Conservation (phyloP, 2,329 filamentous ascomycete species). For the Diaporthe sp. region DNA sequence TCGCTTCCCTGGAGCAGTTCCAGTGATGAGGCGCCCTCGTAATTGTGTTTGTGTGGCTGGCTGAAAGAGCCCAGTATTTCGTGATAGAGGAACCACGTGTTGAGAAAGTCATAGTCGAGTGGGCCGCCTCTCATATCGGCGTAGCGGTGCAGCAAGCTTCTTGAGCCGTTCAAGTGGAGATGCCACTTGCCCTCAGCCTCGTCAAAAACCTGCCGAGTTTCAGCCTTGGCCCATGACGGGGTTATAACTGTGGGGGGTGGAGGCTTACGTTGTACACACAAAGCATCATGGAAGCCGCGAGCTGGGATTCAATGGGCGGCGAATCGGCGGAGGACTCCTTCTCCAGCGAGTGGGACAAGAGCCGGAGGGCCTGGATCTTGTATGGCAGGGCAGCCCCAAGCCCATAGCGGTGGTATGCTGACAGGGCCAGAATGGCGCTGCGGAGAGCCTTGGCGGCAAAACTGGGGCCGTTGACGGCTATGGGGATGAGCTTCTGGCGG, state of each 20-base stretch:
- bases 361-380: slow-evolving; percentile 57
- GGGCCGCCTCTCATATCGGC: slow-evolving; percentile 46
- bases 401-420: slow-evolving; percentile 58
- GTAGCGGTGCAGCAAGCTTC: slow-evolving; percentile 50
- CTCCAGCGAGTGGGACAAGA: slow-evolving; percentile 55
- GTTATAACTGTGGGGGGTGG: not conserved
- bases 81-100: slow-evolving; percentile 64
- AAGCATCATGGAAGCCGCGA: slow-evolving; percentile 65
- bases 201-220: slow-evolving; percentile 59
- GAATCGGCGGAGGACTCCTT: slow-evolving; percentile 45
- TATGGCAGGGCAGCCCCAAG: slow-evolving; percentile 57
- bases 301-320: slow-evolving; percentile 55
- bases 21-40: slow-evolving; percentile 47
- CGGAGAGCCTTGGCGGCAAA: slow-evolving; percentile 55
- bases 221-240: slow-evolving; percentile 36
- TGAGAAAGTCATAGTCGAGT: slow-evolving; percentile 55
- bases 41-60: slow-evolving; percentile 48
- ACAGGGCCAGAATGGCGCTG: slow-evolving; percentile 60
- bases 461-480: slow-evolving; percentile 56
- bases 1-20: slow-evolving; percentile 48
- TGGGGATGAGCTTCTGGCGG: slow-evolving; percentile 59
- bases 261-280: slow-evolving; percentile 62
- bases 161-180: slow-evolving; percentile 60
- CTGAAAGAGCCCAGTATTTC: slow-evolving; percentile 61
- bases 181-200: slow-evolving; percentile 62